Percentiles rank a stretch among this genome's conserved stretches.
phyloP scores from a whole-genome alignment of 1,139 yeast species.

The Saccharomyces hybrid region DNA sequence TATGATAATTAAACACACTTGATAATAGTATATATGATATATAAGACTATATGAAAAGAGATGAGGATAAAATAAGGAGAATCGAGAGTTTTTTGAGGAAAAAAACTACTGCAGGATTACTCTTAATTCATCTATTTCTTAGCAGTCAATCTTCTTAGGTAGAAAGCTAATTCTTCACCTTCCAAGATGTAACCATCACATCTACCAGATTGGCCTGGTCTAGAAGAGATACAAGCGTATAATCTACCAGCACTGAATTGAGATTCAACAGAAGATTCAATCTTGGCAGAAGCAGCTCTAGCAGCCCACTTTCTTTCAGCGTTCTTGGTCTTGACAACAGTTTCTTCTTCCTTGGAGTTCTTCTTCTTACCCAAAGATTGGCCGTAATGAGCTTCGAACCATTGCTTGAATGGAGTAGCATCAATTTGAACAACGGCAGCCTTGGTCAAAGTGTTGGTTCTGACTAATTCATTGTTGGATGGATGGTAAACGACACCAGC shows the following conservation, averaged over 20 bases:
- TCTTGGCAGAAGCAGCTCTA: slow-evolving; percentile 76
- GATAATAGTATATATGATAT: background rate
- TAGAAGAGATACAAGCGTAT: slow-evolving; percentile 96
- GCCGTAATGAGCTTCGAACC: slow-evolving; percentile 99
- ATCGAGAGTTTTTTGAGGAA: background rate
- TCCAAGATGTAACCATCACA: slow-evolving; percentile 99
- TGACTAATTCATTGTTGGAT: slow-evolving; percentile 97
- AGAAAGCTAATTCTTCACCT: slow-evolving; percentile 99
- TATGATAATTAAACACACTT: background rate
- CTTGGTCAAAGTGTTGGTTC: slow-evolving; percentile 99
- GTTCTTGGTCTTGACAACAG: slow-evolving; percentile 64
- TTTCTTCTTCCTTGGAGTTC: slow-evolving; percentile 41
- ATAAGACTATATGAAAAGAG: background rate
- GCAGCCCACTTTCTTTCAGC: slow-evolving; percentile 86
- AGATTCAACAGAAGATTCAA: slow-evolving; percentile 84
- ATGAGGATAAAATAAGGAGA: background rate
- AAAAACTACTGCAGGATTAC: background rate
- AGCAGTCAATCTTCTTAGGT: slow-evolving; percentile 98
- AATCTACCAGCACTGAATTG: slow-evolving; percentile 99
- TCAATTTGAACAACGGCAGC: slow-evolving; percentile 98
- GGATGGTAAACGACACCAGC: slow-evolving; percentile 98
- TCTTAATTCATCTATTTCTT: slow-evolving; percentile 57
- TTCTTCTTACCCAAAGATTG: slow-evolving; percentile 73
- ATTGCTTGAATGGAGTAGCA: slow-evolving; percentile 99
- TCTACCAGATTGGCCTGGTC: slow-evolving; percentile 99